A percentile compares a stretch with the other conserved stretches of the same genome.
These are phyloP conservation scores for Diaporthe eres DNA, from an alignment of 2,329 filamentous ascomycete species.

Conservation along the genomic window DNA sequence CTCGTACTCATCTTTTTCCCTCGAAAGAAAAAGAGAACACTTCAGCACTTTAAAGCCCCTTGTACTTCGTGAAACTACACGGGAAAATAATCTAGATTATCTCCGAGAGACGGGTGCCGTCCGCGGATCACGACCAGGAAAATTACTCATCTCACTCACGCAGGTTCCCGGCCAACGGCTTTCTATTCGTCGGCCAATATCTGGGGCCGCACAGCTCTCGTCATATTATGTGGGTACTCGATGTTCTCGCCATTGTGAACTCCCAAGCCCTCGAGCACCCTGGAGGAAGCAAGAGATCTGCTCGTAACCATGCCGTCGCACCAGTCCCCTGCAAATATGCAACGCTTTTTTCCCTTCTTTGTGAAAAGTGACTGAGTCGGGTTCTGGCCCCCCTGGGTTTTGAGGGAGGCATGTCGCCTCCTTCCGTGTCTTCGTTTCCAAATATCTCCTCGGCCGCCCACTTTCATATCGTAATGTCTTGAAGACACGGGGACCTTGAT, in stretches of 20 bases:
- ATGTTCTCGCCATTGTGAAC: background rate
- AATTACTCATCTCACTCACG: background rate
- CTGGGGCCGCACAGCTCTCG: background rate
- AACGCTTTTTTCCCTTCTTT: background rate
- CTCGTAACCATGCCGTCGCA: background rate
- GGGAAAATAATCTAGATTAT: background rate
- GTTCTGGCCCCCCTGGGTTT: background rate
- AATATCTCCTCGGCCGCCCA: constrained; percentile 23
- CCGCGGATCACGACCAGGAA: background rate
- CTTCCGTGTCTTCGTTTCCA: background rate
- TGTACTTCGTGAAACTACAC: background rate
- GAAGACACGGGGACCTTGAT: background rate
- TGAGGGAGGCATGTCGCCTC: constrained; percentile 4
- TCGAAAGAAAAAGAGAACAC: background rate
- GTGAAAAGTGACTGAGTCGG: constrained; percentile 24
- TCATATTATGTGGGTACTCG: background rate
- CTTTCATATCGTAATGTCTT: background rate
- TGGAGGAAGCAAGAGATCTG: background rate
- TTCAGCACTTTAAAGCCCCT: background rate
- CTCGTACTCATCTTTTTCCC: background rate
- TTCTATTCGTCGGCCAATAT: constrained; percentile 2
- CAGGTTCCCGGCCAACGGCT: background rate
- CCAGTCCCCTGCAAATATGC: background rate
- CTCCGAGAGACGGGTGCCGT: background rate
- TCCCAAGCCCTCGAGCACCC: background rate